Evolutionary conservation across 306 rosid species (phyloP), one percentile per base, ranked within the genome.

Genomic region (Echinosophora koreensis): DNA sequence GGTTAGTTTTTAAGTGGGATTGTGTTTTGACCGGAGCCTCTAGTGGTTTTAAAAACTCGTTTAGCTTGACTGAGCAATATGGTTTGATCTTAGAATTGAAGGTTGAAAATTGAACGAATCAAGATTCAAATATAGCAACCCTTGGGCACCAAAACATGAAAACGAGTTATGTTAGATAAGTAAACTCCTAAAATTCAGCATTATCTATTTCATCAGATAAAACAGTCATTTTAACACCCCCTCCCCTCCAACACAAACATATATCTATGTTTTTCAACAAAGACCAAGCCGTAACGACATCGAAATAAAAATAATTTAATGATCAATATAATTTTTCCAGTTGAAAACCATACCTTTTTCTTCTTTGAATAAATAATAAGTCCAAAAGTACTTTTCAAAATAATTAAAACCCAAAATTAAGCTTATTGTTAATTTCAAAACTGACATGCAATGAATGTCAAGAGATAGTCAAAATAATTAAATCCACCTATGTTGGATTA

Each of bases 31-130:
- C 83, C 74, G 55, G 8, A 41, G 8, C 58, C 70, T 58, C 2
- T 1, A 9, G 15, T 77, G 57, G 38, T 35, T 27, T 77, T 37
- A 47, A 59, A 73, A 52, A 69, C 42, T 65, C 38, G 61, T 49
- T 65, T 27, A 30, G 51, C 66, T 78, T 83, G 87, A 84, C 84
- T 52, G 1, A 27, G 62, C 5, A 59, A 69, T 27, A 50, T 18
- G 44, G 52, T 71, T 80, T 80, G 85, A 80, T 59, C 35, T 75
- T 22, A 22, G 22, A 22, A 22, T 22, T 71, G 62, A 72, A 64
- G 52, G 51, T 76, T 84, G 82, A 70, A 59, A 70, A 46, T 83
- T 69, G 81, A 84, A 84, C 55, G 9, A 66, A 79, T 84, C 84
- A 84, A 74, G 57, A 17, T 56, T 80, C 64, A 63, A 78, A 69